Evolutionary conservation across 139 green algal species (phyloP).

Genomic region (Parachlorella kessleri): DNA sequence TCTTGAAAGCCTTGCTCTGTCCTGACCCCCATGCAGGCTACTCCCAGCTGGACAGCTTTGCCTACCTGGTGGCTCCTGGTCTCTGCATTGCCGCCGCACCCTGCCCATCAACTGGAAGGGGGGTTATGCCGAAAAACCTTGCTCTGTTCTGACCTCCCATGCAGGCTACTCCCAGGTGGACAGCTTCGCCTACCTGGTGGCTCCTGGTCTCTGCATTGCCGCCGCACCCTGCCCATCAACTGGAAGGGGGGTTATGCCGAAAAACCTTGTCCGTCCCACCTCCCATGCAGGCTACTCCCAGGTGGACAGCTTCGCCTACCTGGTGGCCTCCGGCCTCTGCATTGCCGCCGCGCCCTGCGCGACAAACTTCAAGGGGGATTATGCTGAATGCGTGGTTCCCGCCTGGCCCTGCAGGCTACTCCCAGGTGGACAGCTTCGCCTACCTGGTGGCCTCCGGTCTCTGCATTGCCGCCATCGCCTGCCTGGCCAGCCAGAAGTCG

Average conservation of each 20-base stretch:
- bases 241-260: no score
- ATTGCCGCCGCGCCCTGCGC: conserved; percentile 86
- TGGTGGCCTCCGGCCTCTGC: conserved; percentile 73
- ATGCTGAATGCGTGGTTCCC: no score
- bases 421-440: conserved; percentile 69
- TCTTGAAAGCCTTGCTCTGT: no score
- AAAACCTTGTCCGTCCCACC: no score
- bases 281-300: conserved; percentile 55
- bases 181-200: conserved; percentile 74
- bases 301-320: conserved; percentile 75
- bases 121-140: no score
- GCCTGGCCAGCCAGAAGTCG: conserved; percentile 78
- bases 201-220: conserved; percentile 78
- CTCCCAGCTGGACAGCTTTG: conserved; percentile 65
- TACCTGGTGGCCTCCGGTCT: conserved; percentile 75
- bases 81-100: conserved; percentile 87
- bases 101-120: no score
- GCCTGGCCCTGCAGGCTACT: conserved; percentile 38
- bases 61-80: conserved; percentile 72
- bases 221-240: no score
- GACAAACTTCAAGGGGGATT: no score
- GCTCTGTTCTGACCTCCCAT: no score
- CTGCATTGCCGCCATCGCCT: conserved; percentile 89
- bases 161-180: conserved; percentile 70
- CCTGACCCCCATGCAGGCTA: conserved; percentile 42